Conservation (phyloP, 495 filamentous ascomycete genomes). For the Penicillium manginii region DNA sequence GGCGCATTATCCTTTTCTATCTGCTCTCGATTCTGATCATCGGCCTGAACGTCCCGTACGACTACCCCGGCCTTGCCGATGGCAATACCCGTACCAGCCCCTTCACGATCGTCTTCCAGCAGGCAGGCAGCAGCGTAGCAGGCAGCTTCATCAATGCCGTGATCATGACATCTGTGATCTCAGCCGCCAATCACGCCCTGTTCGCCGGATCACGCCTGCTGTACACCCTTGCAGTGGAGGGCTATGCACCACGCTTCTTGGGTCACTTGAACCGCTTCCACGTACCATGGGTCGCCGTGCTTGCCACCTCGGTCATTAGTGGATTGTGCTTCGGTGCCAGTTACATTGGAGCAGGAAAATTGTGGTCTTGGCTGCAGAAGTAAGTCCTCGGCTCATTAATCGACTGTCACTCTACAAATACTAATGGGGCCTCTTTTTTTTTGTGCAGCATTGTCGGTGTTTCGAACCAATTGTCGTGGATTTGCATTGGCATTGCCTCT, state of each 20-base stretch:
- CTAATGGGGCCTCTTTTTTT: constrained; percentile 23
- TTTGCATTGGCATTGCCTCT: constrained; percentile 60
- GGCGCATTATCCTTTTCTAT: constrained; percentile 58
- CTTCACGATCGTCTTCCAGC: constrained; percentile 57
- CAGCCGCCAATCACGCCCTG: constrained; percentile 57
- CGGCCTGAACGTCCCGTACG: constrained; percentile 59
- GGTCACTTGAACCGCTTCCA: constrained; percentile 56
- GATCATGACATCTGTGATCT: constrained; percentile 57
- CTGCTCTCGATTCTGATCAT: constrained; percentile 53
- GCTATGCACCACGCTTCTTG: constrained; percentile 53
- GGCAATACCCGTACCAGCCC: constrained; percentile 49
- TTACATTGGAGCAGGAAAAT: constrained; percentile 62
- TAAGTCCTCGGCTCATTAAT: constrained; percentile 18
- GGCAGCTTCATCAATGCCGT: constrained; percentile 61
- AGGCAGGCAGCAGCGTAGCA: constrained; percentile 51
- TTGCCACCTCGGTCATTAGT: constrained; percentile 57
- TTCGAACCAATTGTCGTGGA: constrained; percentile 66
- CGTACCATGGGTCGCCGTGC: constrained; percentile 62
- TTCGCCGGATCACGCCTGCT: constrained; percentile 58
- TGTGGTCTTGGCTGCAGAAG: constrained; percentile 63
- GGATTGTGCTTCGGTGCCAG: constrained; percentile 63
- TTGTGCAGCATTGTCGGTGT: constrained; percentile 55
- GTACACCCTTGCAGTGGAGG: constrained; percentile 51
- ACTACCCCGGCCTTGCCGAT: constrained; percentile 45
- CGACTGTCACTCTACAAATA: neutral